Evolutionary conservation across 2,329 filamentous ascomycete species (phyloP).

Genomic region (Ilyonectria destructans): DNA sequence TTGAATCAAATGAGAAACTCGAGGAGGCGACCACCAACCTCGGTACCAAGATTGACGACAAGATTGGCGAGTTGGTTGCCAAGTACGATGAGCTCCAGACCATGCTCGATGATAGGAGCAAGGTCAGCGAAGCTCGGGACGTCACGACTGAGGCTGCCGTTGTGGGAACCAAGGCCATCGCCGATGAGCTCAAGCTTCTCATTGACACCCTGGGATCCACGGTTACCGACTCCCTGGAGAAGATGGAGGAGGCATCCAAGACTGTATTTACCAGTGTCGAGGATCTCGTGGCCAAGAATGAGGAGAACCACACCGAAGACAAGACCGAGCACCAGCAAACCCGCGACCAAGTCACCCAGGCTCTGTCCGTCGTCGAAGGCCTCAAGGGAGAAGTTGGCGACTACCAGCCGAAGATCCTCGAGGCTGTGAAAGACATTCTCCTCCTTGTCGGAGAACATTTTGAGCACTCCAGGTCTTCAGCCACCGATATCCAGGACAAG

Average conservation of each 20-base stretch:
- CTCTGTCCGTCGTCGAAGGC: constrained; percentile 80
- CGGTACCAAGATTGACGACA: constrained; percentile 73
- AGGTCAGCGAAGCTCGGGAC: constrained; percentile 81
- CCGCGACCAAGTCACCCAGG: constrained; percentile 84
- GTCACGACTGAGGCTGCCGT: constrained; percentile 82
- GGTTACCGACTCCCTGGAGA: constrained; percentile 87
- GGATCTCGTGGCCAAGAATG: constrained; percentile 81
- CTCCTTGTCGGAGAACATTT: constrained; percentile 88
- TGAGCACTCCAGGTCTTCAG: constrained; percentile 84
- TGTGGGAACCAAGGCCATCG: constrained; percentile 81
- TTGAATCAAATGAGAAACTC: constrained; percentile 88
- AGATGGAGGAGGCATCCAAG: constrained; percentile 89
- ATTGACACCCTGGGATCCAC: constrained; percentile 88
- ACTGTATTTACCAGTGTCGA: constrained; percentile 89
- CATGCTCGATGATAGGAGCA: constrained; percentile 81
- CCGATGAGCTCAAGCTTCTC: constrained; percentile 89
- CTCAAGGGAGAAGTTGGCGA: constrained; percentile 86
- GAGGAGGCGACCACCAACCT: constrained; percentile 71
- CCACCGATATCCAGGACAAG: constrained; percentile 70
- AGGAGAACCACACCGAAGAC: constrained; percentile 81
- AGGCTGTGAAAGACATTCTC: constrained; percentile 89
- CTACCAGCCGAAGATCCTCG: constrained; percentile 90
- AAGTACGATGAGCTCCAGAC: constrained; percentile 92
- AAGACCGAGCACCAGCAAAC: constrained; percentile 89
- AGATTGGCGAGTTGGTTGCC: constrained; percentile 82